Base-by-base conservation (phyloP, 129 eudicot genomes). In the Glebionis coronaria region DNA sequence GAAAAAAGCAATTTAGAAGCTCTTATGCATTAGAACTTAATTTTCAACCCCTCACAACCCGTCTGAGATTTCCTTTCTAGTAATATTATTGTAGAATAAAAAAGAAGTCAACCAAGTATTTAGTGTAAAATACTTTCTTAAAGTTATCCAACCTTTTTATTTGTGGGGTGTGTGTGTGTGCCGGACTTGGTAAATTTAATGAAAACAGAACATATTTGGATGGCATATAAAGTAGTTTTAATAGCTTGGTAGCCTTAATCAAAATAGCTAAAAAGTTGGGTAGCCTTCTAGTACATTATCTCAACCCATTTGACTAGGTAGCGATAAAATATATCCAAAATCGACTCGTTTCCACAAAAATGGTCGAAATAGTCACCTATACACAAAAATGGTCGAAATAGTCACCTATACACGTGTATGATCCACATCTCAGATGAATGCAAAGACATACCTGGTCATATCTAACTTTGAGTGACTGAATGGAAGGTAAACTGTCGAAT, bases 401-500 rank as follows among this genome's bases (percentile, higher is more conserved):
- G 13, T 45, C 64, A 13, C 45, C 47, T 5, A 19, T 60, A 16
- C 31, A 60, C 13, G 40, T 55, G 25, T 29, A 54, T 6, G 27
- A 42, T 16, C 38, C 19, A 63, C 18, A 31, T 20, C 27, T 35
- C 29, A 57, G 18, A 59, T 10, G 25, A 68, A 28, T 11, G 56
- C 56, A 16, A 38, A 63, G 19, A 15, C 5, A 54, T 84, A 88
- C 98, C 97, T 93, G 98, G 35, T 93, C 98, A 70, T 93, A 86
- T 86, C 79, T 84, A 71, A 93, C 84, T 81, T 82, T 88, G 29
- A 93, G 79, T 9, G 83, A 86, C 20, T 79, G 85, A 61, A 93
- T 77, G 5, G 95, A 76, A 63, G 92, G 63, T 56, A 88, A 73
- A 52, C 65, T 63, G 46, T 87, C 93, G 74, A 88, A 86, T 47